phyloP scores from a whole-genome alignment of 2,329 filamentous ascomycete species.

The Zymoseptoria brevis region DNA sequence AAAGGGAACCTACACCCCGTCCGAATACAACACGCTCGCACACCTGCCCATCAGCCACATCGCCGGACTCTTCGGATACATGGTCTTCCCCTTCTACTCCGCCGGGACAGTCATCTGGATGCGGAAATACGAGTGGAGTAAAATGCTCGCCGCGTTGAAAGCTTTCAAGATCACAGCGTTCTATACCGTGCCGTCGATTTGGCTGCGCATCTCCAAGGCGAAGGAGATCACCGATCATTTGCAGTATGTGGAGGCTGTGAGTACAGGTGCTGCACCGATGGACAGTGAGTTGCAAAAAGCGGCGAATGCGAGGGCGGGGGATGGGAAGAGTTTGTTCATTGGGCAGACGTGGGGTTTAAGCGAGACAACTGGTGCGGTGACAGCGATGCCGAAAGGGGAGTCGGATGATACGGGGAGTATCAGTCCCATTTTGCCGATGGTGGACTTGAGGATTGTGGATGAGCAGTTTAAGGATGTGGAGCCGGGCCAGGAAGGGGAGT shows the following conservation, averaged over 20 bases:
- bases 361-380: slow-evolving; percentile 29
- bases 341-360: slow-evolving; percentile 34
- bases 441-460: slow-evolving; percentile 35
- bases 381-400: slow-evolving; percentile 31
- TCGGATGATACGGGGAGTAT: slow-evolving; percentile 29
- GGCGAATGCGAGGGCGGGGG: slow-evolving; percentile 27
- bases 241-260: slow-evolving; percentile 27
- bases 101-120: slow-evolving; percentile 33
- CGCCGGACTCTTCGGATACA: slow-evolving; percentile 51
- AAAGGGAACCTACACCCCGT: slow-evolving; percentile 20
- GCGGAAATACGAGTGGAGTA: slow-evolving; percentile 31
- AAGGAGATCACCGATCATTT: slow-evolving; percentile 30
- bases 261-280: slow-evolving; percentile 35
- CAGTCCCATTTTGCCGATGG: slow-evolving; percentile 32
- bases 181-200: slow-evolving; percentile 34
- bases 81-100: slow-evolving; percentile 30
- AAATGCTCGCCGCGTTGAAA: slow-evolving; percentile 30
- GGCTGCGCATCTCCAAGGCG: slow-evolving; percentile 33
- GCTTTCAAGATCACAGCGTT: slow-evolving; percentile 33
- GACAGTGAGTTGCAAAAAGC: slow-evolving; percentile 33
- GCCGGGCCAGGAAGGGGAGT: slow-evolving; percentile 28
- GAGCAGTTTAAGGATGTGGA: slow-evolving; percentile 37
- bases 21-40: slow-evolving; percentile 36
- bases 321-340: slow-evolving; percentile 25
- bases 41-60: slow-evolving; percentile 91